phyloP scores from a whole-genome alignment of 1,284 basidiomycete genomes.

The Fomes fomentarius region DNA sequence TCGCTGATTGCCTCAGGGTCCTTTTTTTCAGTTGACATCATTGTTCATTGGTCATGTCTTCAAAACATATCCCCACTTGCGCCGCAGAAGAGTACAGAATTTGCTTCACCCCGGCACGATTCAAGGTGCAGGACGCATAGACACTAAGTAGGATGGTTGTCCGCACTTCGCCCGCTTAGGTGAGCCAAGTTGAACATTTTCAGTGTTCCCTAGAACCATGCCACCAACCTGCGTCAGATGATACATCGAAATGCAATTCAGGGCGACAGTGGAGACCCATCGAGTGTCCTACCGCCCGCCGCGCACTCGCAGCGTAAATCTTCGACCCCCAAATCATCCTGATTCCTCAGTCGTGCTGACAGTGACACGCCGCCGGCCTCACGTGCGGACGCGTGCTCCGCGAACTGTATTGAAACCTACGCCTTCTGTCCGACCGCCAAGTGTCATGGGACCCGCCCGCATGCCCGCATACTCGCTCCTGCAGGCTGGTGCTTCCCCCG shows the following conservation, averaged over 20 bases:
- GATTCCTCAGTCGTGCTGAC: conserved; percentile 13
- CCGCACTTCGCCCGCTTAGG: not conserved
- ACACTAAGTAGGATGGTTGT: not conserved
- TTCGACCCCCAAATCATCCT: conserved; percentile 13
- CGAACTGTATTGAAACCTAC: conserved; percentile 14
- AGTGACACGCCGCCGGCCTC: conserved; percentile 7
- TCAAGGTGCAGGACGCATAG: too few species aligned
- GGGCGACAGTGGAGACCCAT: conserved; percentile 3
- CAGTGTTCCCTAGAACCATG: conserved; percentile 6
- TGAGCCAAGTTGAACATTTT: not conserved
- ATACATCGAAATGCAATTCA: not conserved
- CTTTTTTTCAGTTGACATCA: too few species aligned
- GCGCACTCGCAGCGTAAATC: not conserved
- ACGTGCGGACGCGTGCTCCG: conserved; percentile 6
- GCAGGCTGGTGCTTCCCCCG: too few species aligned
- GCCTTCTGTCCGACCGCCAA: conserved; percentile 7
- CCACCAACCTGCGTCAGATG: conserved; percentile 15
- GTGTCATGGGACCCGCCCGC: conserved; percentile 21
- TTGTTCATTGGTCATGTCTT: too few species aligned
- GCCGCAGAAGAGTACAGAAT: too few species aligned
- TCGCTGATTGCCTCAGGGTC: too few species aligned
- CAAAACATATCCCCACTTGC: too few species aligned
- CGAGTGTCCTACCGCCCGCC: conserved; percentile 6
- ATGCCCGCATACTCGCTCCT: too few species aligned
- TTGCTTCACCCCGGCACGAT: too few species aligned